phyloP scores from a whole-genome alignment of 768 basidiomycete genomes.

The Tulasnella sp. region DNA sequence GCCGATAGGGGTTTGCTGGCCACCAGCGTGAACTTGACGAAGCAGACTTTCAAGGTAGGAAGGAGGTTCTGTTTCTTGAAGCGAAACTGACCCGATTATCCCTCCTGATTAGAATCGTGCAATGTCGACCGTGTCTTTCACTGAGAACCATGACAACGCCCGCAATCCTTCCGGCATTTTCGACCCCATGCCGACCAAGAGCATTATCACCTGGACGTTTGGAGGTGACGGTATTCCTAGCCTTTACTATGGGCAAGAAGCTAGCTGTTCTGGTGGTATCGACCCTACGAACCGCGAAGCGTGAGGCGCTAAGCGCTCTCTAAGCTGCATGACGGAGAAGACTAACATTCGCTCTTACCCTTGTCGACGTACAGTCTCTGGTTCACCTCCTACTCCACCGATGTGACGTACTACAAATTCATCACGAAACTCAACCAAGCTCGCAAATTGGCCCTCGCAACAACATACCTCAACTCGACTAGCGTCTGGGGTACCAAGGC shows the following conservation, averaged over 20 bases:
- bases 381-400: slow-evolving; percentile 26
- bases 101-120: slow-evolving; percentile 8
- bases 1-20: background rate
- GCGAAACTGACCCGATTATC: background rate
- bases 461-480: slow-evolving; percentile 9
- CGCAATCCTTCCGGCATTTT: slow-evolving; percentile 29
- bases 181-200: slow-evolving; percentile 34
- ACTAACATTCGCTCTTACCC: background rate
- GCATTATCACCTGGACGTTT: slow-evolving; percentile 38
- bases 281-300: slow-evolving; percentile 38
- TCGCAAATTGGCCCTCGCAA: slow-evolving; percentile 22
- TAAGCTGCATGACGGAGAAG: background rate
- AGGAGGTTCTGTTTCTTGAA: background rate
- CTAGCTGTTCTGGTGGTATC: slow-evolving; percentile 36
- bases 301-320: background rate
- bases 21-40: background rate
- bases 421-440: slow-evolving; percentile 26
- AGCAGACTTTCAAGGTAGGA: slow-evolving; percentile 4
- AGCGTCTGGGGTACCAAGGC: slow-evolving; percentile 15
- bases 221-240: slow-evolving; percentile 39
- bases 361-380: slow-evolving; percentile 14
- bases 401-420: slow-evolving; percentile 24
- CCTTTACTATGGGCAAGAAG: slow-evolving; percentile 38
- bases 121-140: slow-evolving; percentile 28
- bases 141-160: slow-evolving; percentile 32